Percentiles rank a stretch among this genome's conserved stretches.
Conservation (phyloP, 2,329 filamentous ascomycete genomes). For the Talaromyces pinophilus region DNA sequence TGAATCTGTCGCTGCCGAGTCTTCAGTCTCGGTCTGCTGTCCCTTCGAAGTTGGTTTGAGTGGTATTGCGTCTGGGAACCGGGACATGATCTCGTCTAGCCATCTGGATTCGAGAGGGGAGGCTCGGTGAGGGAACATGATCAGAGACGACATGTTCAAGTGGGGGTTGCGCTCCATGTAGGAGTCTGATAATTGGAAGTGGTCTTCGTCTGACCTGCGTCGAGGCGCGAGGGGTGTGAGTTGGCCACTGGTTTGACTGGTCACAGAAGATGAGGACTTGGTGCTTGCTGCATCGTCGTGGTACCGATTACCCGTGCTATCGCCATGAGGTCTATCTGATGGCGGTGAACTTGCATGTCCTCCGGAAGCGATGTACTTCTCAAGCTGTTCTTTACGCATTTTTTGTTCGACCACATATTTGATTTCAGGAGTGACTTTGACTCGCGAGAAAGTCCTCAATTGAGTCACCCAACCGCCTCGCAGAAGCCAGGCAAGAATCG, state of each 20-base stretch:
- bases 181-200: conserved; percentile 36
- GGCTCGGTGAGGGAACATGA: conserved; percentile 76
- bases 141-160: conserved; percentile 61
- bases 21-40: conserved; percentile 26
- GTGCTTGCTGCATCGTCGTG: conserved; percentile 34
- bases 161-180: conserved; percentile 37
- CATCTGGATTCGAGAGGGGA: conserved; percentile 76
- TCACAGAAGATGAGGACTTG: conserved; percentile 43
- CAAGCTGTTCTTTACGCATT: conserved; percentile 65
- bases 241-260: conserved; percentile 42
- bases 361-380: conserved; percentile 39
- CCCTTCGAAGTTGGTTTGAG: conserved; percentile 14
- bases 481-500: conserved; percentile 91
- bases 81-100: conserved; percentile 52
- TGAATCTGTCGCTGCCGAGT: conserved; percentile 31
- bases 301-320: conserved; percentile 20
- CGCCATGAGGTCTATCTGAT: conserved; percentile 20
- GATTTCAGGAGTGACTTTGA: conserved; percentile 79
- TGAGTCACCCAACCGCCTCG: conserved; percentile 92
- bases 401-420: conserved; percentile 76
- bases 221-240: conserved; percentile 40
- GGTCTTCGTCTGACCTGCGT: conserved; percentile 31
- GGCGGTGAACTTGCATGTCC: conserved; percentile 31
- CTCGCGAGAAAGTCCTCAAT: conserved; percentile 85
- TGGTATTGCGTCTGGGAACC: conserved; percentile 35